Evolutionary conservation across 257 asterid genomes (phyloP).

Genomic region (Petunia secreta): DNA sequence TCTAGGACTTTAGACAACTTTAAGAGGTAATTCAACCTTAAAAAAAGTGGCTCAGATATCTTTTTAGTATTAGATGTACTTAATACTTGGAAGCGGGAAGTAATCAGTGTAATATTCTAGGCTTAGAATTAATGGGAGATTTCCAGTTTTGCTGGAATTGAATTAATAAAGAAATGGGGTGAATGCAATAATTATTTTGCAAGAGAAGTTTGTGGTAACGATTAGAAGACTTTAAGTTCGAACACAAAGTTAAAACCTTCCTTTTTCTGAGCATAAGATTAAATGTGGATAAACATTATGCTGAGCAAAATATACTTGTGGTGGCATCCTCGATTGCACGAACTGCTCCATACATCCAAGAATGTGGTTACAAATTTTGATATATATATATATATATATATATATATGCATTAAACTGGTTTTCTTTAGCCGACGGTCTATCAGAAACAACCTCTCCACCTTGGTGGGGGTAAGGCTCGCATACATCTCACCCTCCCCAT

Average conservation of each 20-base stretch:
- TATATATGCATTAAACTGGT: too few relatives aligned
- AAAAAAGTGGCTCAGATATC: not conserved
- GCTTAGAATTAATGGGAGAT: not conserved
- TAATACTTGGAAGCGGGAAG: not conserved
- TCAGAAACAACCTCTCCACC: too few relatives aligned
- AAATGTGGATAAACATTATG: not conserved
- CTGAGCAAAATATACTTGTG: not conserved
- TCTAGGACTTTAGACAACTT: conserved; percentile 8
- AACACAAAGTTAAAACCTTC: not conserved
- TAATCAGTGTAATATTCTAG: not conserved
- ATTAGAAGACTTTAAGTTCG: not conserved
- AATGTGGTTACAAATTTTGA: not conserved
- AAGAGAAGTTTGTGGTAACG: not conserved
- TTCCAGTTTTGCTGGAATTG: conserved; percentile 7
- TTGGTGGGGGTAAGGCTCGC: too few relatives aligned
- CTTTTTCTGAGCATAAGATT: not conserved
- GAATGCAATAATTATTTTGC: not conserved
- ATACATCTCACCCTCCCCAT: too few relatives aligned
- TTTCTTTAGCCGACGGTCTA: too few relatives aligned
- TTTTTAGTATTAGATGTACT: conserved; percentile 2
- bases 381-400: not conserved
- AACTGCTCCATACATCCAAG: not conserved
- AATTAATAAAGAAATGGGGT: not conserved
- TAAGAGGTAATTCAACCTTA: not conserved
- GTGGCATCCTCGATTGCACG: not conserved